phyloP scores from a whole-genome alignment of 495 filamentous ascomycete species.

The Rhizodiscina lignyota region DNA sequence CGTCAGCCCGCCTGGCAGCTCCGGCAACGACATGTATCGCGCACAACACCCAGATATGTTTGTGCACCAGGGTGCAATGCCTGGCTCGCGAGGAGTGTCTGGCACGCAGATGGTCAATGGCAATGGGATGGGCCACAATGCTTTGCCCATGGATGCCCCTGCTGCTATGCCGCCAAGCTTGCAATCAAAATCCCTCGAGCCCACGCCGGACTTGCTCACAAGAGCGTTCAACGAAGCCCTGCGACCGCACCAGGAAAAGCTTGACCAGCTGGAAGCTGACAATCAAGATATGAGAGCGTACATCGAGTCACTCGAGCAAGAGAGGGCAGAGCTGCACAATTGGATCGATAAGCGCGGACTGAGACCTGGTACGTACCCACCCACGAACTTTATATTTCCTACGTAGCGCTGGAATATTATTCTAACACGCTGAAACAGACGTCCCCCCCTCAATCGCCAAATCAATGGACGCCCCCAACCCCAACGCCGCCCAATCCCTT shows the following conservation, averaged over 20 bases:
- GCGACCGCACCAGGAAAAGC: slow-evolving; percentile 28
- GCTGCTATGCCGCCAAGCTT: slow-evolving; percentile 4
- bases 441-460: slow-evolving; percentile 32
- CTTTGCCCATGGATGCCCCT: slow-evolving; percentile 8
- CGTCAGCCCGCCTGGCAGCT: too few relatives aligned
- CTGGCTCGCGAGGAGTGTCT: background rate
- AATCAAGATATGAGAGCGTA: slow-evolving; percentile 25
- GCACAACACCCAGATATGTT: background rate
- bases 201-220: slow-evolving; percentile 29
- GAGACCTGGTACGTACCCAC: slow-evolving; percentile 25
- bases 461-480: slow-evolving; percentile 27
- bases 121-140: slow-evolving; percentile 7
- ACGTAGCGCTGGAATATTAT: background rate
- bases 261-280: slow-evolving; percentile 27
- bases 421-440: slow-evolving; percentile 18
- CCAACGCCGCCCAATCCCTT: slow-evolving; percentile 25
- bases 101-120: background rate
- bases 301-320: slow-evolving; percentile 27
- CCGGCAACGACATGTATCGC: slow-evolving; percentile 2
- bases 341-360: slow-evolving; percentile 37
- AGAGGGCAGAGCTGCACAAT: slow-evolving; percentile 28
- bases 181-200: slow-evolving; percentile 11
- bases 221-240: slow-evolving; percentile 33
- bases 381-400: background rate
- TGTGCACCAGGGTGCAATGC: background rate